These are phyloP conservation scores for Pythium myriotylum DNA, from an alignment of 352 stramenopile species.

Conservation along the genomic window DNA sequence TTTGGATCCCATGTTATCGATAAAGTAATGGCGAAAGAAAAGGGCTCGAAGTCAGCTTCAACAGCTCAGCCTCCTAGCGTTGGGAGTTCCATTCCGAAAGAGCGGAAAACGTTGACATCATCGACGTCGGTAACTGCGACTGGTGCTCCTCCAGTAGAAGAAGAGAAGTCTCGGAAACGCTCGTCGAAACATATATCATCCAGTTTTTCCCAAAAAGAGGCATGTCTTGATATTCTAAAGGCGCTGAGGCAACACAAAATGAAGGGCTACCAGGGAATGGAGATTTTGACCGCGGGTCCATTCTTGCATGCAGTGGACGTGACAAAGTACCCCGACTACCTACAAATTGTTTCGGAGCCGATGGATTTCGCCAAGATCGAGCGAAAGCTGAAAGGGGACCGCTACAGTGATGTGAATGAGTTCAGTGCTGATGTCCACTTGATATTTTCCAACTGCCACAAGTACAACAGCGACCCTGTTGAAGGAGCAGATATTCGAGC, in stretches of 20 bases:
- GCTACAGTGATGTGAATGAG: constrained; percentile 73
- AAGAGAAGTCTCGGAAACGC: constrained; percentile 38
- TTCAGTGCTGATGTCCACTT: constrained; percentile 86
- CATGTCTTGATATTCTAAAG: constrained; percentile 73
- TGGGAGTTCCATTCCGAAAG: constrained; percentile 28
- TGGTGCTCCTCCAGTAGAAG: constrained; percentile 14
- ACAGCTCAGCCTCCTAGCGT: constrained; percentile 12
- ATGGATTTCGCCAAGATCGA: constrained; percentile 91
- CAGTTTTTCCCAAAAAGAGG: constrained; percentile 62
- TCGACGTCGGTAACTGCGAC: background rate
- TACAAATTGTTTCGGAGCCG: constrained; percentile 75
- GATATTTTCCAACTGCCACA: constrained; percentile 90
- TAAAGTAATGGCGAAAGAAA: constrained; percentile 38
- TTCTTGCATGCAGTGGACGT: constrained; percentile 86
- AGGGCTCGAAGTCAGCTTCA: constrained; percentile 35
- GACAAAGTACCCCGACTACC: constrained; percentile 86
- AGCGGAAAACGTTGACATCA: constrained; percentile 29
- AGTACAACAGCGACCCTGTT: constrained; percentile 88
- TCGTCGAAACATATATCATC: constrained; percentile 39
- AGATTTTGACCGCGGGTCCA: constrained; percentile 77
- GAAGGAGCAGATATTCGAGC: constrained; percentile 86
- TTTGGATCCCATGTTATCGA: constrained; percentile 39
- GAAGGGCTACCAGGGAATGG: constrained; percentile 80
- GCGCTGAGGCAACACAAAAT: constrained; percentile 81
- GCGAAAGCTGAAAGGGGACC: constrained; percentile 83